Base-by-base conservation (phyloP, 306 rosid species). In the Acacia melanoxylon region DNA sequence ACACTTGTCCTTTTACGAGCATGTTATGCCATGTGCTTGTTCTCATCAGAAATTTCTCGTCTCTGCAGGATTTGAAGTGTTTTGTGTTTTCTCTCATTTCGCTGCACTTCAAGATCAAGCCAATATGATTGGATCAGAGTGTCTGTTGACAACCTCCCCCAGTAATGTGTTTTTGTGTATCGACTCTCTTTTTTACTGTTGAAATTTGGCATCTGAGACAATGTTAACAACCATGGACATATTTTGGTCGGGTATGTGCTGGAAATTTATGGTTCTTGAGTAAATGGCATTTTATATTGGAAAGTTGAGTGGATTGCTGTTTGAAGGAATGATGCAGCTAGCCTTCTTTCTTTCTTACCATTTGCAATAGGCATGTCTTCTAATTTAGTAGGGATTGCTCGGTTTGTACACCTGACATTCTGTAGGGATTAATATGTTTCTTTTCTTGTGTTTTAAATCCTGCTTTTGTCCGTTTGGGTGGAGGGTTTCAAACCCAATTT, bases 81-180 rank as follows among this genome's bases (percentile, higher is more conserved):
- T 91, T 91, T 65, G 95, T 91, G 20, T 91, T 91, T 80, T 91
- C 93, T 73, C 90, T 91, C 56, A 88, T 91, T 77, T 91, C 95
- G 4, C 93, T 91, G 58, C 95, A 91, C 88, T 91, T 88, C 87
- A 91, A 91, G 93, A 91, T 91, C 87, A 91, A 91, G 87, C 95
- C 93, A 16, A 91, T 91, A 58, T 91, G 83, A 83, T 74, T 7
- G 33, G 63, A 24, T 14, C 16, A 52, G 40, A 3, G 33, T 69
- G 52, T 49, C 51, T 33, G 40, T 65, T 69, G 10, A 51, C 54
- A 68, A 77, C 59, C 27, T 31, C 44, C n/a, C n/a, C 35, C 25
- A 15, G 45, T 31, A 17, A 44, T 58, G 37, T 2, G 70, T 24
- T 33, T 71, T 85, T 77, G 59, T 11, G 29, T 58, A 41, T 20